Conservation (phyloP, 257 asterid species). For the Petrea volubilis region DNA sequence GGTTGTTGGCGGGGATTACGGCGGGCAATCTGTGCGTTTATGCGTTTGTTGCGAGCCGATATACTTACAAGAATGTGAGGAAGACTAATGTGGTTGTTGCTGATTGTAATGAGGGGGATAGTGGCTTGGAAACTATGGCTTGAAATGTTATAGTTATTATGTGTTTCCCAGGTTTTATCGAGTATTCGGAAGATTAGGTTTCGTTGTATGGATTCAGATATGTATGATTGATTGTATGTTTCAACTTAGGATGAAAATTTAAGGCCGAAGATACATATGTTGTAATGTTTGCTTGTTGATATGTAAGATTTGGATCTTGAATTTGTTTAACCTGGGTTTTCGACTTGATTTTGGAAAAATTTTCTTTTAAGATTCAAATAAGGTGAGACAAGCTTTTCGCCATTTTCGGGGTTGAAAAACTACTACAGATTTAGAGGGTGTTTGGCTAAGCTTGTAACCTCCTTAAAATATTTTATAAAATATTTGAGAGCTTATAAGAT, state of each 20-base stretch:
- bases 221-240: background rate
- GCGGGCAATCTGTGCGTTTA: conserved; percentile 46
- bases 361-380: no score
- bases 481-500: no score
- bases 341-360: background rate
- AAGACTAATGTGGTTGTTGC: conserved; percentile 48
- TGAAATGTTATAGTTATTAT: background rate
- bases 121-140: conserved; percentile 9
- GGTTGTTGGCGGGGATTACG: conserved; percentile 58
- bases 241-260: background rate
- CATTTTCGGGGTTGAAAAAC: no score
- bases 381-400: no score
- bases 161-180: background rate
- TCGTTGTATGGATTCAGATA: background rate
- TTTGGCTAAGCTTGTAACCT: no score
- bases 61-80: conserved; percentile 69
- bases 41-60: conserved; percentile 49
- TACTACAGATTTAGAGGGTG: no score
- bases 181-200: background rate
- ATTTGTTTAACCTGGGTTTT: background rate
- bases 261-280: conserved; percentile 13
- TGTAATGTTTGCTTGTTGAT: background rate
- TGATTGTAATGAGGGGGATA: conserved; percentile 40
- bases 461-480: no score
- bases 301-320: conserved; percentile 4